A percentile compares a stretch with the other conserved stretches of the same genome.
These are phyloP conservation scores for Microdochium paspali DNA, from an alignment of 2,329 filamentous ascomycete species.

Conservation along the genomic window DNA sequence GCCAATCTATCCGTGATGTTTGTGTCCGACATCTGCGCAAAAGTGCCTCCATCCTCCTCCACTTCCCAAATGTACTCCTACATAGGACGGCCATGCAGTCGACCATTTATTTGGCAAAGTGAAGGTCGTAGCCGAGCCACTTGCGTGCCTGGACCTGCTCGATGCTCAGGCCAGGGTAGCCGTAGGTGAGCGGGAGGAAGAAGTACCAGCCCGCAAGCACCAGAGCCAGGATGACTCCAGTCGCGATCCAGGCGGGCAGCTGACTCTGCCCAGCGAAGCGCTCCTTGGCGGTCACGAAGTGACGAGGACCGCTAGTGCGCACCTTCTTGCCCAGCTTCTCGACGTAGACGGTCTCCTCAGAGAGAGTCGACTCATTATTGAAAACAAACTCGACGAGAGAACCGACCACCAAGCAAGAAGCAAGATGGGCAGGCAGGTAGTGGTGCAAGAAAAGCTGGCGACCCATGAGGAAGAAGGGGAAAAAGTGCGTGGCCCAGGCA, in stretches of 20 bases:
- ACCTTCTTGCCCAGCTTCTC: conserved; percentile 37
- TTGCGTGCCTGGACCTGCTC: conserved; percentile 74
- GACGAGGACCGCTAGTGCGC: conserved; percentile 27
- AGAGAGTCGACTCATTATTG: conserved; percentile 64
- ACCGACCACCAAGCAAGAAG: conserved; percentile 81
- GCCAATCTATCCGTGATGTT: neutral
- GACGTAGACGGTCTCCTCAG: conserved; percentile 41
- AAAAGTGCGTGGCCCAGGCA: conserved; percentile 93
- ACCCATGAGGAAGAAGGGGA: conserved; percentile 97
- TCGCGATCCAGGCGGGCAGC: conserved; percentile 69
- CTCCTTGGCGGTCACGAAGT: conserved; percentile 70
- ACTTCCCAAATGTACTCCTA: neutral
- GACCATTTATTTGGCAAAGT: conserved; percentile 76
- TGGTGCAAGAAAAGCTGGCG: conserved; percentile 97
- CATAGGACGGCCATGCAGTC: neutral
- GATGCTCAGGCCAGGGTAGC: conserved; percentile 77
- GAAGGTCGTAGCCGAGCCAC: conserved; percentile 94
- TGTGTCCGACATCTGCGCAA: no score
- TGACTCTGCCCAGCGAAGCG: conserved; percentile 73
- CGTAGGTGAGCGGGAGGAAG: conserved; percentile 93
- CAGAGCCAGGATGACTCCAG: conserved; percentile 55
- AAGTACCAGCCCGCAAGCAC: conserved; percentile 77
- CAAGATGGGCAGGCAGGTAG: conserved; percentile 90
- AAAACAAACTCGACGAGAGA: conserved; percentile 94
- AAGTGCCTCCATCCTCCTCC: no score